These are phyloP conservation scores for Rhizopus stolonifer DNA, from an alignment of 371 early-diverging fungal species.

Conservation along the genomic window DNA sequence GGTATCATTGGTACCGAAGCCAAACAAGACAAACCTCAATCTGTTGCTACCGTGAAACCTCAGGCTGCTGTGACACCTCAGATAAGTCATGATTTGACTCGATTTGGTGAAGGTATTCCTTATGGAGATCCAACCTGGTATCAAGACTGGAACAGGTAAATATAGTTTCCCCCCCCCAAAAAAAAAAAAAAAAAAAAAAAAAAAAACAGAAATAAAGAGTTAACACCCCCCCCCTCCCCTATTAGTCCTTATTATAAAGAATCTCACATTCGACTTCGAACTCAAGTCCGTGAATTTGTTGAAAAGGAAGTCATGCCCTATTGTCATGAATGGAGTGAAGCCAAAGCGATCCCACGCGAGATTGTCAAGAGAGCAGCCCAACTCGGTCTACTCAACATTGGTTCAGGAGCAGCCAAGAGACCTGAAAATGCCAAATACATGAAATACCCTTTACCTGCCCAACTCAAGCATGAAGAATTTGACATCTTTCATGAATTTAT, in stretches of 20 bases:
- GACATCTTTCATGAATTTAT: conserved; percentile 82
- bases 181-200: too few species aligned
- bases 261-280: conserved; percentile 71
- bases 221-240: too few species aligned
- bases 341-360: conserved; percentile 68
- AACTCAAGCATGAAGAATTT: conserved; percentile 56
- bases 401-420: conserved; percentile 56
- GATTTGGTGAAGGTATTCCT: conserved; percentile 78
- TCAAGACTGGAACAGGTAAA: conserved; percentile 63
- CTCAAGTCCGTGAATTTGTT: conserved; percentile 70
- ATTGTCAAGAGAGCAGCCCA: conserved; percentile 72
- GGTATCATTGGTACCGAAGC: conserved; percentile 48
- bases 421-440: conserved; percentile 18
- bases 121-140: conserved; percentile 89
- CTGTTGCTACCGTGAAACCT: not conserved
- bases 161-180: too few species aligned
- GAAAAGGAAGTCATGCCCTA: conserved; percentile 82
- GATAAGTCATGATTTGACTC: conserved; percentile 17
- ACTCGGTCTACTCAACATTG: conserved; percentile 67
- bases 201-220: too few species aligned
- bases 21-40: not conserved
- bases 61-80: conserved; percentile 10
- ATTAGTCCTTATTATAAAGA: conserved; percentile 82
- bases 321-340: conserved; percentile 86
- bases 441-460: conserved; percentile 42